Base-by-base conservation (phyloP, 192 early-diverging fungal species). In the Coemansia sp. region DNA sequence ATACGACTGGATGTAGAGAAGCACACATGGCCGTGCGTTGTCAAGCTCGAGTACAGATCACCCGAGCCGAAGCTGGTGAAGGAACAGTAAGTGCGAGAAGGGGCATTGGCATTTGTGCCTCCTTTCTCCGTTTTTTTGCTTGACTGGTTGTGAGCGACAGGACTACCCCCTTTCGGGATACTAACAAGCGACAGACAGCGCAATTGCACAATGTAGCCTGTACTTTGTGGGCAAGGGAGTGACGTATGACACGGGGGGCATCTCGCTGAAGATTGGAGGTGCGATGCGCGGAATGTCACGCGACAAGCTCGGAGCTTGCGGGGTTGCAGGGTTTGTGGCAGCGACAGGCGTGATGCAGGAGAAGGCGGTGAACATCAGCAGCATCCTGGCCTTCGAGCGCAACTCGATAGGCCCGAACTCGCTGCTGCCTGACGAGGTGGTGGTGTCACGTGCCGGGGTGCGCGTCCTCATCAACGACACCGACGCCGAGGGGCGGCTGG, bases 181-280 rank as follows among this genome's bases (percentile, higher is more conserved):
- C n/a, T 34, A 34, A 34, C 4, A 34, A 34, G 33, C 10, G 10
- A 34, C 33, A 34, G 33, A 10, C 33, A 34, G 33, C 4, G 4
- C 33, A 34, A 41, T 64, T 62, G 25, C 33, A 31, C 14, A 28
- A 19, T 55, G 44, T 72, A 75, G 72, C 73, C 55, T 93, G 22
- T 94, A 89, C 68, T 84, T 95, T 64, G 87, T 93, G 29, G 93
- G 93, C 25, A 95, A 95, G 77, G 93, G 93, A 59, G 91, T 94
- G 23, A 93, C 92, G 28, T 94, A 88, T 65, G 93, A 95, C 66
- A 95, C 92, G 27, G 93, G 93, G 40, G 93, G 93, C 71, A 87
- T 89, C 61, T 88, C 93, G 68, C 85, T 95, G 62, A 95, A 95
- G 77, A 76, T 83, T 50, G 86, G 87, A 50, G 92, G 90, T 45